Base-by-base conservation (phyloP, 1,284 basidiomycete genomes). In the Puccinia brachypodii region DNA sequence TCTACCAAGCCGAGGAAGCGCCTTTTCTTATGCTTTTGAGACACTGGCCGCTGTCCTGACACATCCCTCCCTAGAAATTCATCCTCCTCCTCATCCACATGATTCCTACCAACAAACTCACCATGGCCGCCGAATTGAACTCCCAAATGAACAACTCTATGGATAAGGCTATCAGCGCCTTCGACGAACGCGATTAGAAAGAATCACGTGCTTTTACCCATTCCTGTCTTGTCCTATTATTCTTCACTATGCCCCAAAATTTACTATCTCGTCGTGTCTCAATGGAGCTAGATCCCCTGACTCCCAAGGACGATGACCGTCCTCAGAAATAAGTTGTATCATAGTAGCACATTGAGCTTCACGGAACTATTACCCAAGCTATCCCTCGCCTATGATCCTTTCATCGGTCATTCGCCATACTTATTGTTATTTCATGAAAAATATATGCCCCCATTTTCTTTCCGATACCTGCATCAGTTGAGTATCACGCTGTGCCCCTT, bases 81-180 rank as follows among this genome's bases (percentile, higher is more conserved):
- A 28, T 72, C 7, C 22, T 72, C 3, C 69, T 72, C 44, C 69
- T 72, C 44, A 72, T 72, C 16, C 69, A 53, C 69, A 72, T 72
- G 69, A 72, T 72, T 22, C 69, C 69, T 1, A 72, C 69, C 69
- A 72, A 72, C 69, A 72, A 53, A 16, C 14, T 53, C 6, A 38
- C 42, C 14, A 8, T 72, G 69, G 69, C 44, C 13, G 31, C 50
- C 7, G 33, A 53, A 1, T 36, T 72, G 42, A 42, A 72, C 28
- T 28, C 36, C 36, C 69, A 53, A 72, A 33, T 72, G 44, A 38
- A 25, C 44, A 50, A 72, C 69, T 72, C 69, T 6, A 72, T 72
- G 69, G 28, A 53, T 40, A 50, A 72, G 2, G 69, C 69, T 22
- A 72, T 72, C 50, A 47, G 33, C 28, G 44, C 69, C 7, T 72